These are phyloP conservation scores for Neurospora sublineolata DNA, from an alignment of 495 filamentous ascomycete genomes.

Conservation along the genomic window DNA sequence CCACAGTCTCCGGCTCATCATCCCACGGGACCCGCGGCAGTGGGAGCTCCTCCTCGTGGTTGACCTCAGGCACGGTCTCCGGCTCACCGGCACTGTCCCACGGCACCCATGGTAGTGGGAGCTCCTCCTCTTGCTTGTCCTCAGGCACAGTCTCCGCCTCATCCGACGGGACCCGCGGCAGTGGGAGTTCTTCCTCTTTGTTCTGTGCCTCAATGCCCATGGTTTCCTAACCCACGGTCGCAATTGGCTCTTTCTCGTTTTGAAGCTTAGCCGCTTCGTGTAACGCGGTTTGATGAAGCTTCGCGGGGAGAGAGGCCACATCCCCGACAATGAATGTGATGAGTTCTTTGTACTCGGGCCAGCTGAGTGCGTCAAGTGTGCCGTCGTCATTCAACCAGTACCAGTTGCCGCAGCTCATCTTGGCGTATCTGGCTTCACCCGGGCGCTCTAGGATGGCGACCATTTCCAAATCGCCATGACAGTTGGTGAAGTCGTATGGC, in stretches of 20 bases:
- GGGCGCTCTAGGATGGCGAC: not conserved
- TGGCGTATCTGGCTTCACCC: rapidly evolving
- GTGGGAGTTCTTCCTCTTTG: not conserved
- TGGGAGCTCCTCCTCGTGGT: rapidly evolving
- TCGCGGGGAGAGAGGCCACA: not conserved
- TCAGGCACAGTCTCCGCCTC: not conserved
- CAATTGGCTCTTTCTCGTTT: not conserved
- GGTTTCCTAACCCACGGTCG: not conserved
- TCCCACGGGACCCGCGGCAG: not conserved
- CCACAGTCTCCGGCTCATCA: not conserved
- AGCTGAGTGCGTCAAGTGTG: not conserved
- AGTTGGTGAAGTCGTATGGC: rapidly evolving
- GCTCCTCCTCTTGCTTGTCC: not conserved
- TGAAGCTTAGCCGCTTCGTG: not conserved
- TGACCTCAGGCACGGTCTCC: not conserved
- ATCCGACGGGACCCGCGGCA: not conserved
- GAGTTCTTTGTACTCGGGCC: rapidly evolving
- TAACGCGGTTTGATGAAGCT: not conserved
- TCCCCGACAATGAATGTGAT: not conserved
- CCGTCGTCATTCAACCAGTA: not conserved
- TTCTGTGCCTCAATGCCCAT: not conserved
- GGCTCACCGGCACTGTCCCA: not conserved
- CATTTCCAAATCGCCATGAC: not conserved
- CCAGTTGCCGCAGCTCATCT: not conserved
- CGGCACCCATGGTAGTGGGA: not conserved